Base-by-base conservation (phyloP, 2,329 filamentous ascomycete genomes). In the Pseudogymnoascus sp. region DNA sequence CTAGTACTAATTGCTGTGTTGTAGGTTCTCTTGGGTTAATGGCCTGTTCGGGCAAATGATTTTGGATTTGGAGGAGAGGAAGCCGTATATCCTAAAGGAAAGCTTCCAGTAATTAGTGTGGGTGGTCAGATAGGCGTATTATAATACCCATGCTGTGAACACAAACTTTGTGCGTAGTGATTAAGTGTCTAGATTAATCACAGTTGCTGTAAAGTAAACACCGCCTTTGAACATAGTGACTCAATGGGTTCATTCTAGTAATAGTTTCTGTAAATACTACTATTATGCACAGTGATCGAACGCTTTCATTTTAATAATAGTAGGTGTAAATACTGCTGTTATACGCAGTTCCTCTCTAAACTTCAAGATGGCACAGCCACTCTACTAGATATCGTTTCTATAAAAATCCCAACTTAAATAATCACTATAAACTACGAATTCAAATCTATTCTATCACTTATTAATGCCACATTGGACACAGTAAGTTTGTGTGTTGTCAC, bases 11-110 rank as follows among this genome's bases (percentile, higher is more conserved):
- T n/a, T 56, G 16, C 50, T 35, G 16, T 12, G 5, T 12, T 21
- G 11, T 21, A 56, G 50, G 50, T 95, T 94, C 72, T 88, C 90
- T 0, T 94, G 91, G 91, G 90, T 90, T 12, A 94, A 94, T 72
- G 91, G 88, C 0, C 84, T 95, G n/a, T 94, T 92, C 75, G 89
- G 90, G 11, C 88, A 93, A 77, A 90, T 90, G 65, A 83, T 94
- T 63, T 75, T 94, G 31, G 89, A 93, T 75, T 74, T 96, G 60
- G 85, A 86, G 53, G 81, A 84, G 67, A 79, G 90, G 73, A 90
- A 90, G 73, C 91, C 90, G 10, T 78, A 86, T 69, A 72, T 96
- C 63, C 73, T 85, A 31, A 69, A 70, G 31, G 75, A 70, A 66
- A 84, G 77, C 67, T 84, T 80, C 67, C 81, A 84, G 62, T 71